phyloP scores from a whole-genome alignment of 1,284 basidiomycete genomes.

The Moesziomyces sp. region DNA sequence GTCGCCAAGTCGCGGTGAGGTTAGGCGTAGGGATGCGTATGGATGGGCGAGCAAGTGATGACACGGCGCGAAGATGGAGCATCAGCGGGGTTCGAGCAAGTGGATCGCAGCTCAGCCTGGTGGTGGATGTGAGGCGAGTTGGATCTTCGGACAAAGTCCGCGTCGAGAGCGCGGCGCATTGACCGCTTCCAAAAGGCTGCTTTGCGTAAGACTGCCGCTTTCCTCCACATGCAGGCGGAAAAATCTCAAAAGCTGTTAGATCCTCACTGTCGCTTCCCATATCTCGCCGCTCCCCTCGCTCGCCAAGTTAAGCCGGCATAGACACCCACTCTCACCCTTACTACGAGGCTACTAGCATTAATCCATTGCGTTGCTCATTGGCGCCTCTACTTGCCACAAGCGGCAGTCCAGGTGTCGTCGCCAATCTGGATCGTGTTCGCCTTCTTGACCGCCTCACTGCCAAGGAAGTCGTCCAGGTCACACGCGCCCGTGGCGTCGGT shows the following conservation, averaged over 20 bases:
- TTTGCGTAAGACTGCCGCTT: slow-evolving; percentile 10
- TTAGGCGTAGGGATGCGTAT: neutral
- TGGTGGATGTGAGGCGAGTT: slow-evolving; percentile 1
- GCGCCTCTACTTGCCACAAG: slow-evolving; percentile 20
- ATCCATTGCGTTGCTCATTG: neutral
- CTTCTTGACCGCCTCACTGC: slow-evolving; percentile 13
- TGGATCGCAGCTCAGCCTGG: too few relatives aligned
- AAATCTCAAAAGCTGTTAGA: neutral
- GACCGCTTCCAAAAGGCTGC: neutral
- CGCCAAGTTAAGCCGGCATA: too few relatives aligned
- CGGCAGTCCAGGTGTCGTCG: slow-evolving; percentile 25
- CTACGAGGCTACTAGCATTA: too few relatives aligned
- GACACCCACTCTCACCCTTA: too few relatives aligned
- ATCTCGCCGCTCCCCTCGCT: neutral
- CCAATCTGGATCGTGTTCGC: slow-evolving; percentile 22
- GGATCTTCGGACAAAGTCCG: slow-evolving; percentile 12
- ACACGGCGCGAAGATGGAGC: too few relatives aligned
- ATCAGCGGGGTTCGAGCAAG: too few relatives aligned
- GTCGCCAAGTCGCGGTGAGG: neutral
- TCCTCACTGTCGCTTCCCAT: neutral
- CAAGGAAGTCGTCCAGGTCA: slow-evolving; percentile 13
- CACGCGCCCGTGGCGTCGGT: slow-evolving; percentile 25
- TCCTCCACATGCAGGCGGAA: too few relatives aligned
- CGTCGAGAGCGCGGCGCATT: neutral
- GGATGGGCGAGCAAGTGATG: neutral